A percentile compares a stretch with the other conserved stretches of the same genome.
phyloP scores from a whole-genome alignment of 805 yeast species.

The Candida nonsorbophila region DNA sequence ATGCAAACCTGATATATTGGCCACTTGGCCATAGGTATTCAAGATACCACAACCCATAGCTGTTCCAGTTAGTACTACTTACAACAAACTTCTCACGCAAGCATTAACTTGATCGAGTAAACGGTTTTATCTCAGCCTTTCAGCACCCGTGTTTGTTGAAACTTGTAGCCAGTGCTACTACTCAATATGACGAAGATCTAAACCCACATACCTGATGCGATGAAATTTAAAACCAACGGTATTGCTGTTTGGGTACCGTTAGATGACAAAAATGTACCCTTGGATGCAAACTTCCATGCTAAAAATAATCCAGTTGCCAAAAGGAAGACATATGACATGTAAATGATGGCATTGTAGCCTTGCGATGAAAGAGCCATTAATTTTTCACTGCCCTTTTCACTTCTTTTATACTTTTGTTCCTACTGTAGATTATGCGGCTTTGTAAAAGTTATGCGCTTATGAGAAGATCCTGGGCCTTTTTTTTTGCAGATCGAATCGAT shows the following conservation, averaged over 20 bases:
- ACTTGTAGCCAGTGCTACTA: too few relatives aligned
- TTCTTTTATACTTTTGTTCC: too few relatives aligned
- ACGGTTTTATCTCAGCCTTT: constrained; percentile 37
- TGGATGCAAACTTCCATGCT: constrained; percentile 54
- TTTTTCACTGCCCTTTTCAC: too few relatives aligned
- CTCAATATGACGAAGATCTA: too few relatives aligned
- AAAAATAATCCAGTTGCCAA: constrained; percentile 34
- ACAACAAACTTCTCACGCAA: constrained; percentile 39
- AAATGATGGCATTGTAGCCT: constrained; percentile 41
- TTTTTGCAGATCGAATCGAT: too few relatives aligned
- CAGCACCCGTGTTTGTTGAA: constrained; percentile 12
- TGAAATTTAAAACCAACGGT: constrained; percentile 81
- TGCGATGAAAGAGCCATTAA: constrained; percentile 28
- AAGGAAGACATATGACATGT: constrained; percentile 33
- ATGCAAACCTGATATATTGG: constrained; percentile 79
- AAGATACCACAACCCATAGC: constrained; percentile 88
- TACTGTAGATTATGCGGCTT: too few relatives aligned
- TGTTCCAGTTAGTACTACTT: constrained; percentile 15
- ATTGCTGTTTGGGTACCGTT: constrained; percentile 77
- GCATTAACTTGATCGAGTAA: constrained; percentile 40
- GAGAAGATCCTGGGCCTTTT: too few relatives aligned
- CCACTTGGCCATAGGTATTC: constrained; percentile 82
- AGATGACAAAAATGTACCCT: constrained; percentile 61
- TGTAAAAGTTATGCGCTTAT: too few relatives aligned
- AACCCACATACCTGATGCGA: constrained; percentile 74